Percentiles rank a stretch among this genome's conserved stretches.
phyloP scores from a whole-genome alignment of 2,329 filamentous ascomycete genomes.

The Colletotrichum gloeosporioides region DNA sequence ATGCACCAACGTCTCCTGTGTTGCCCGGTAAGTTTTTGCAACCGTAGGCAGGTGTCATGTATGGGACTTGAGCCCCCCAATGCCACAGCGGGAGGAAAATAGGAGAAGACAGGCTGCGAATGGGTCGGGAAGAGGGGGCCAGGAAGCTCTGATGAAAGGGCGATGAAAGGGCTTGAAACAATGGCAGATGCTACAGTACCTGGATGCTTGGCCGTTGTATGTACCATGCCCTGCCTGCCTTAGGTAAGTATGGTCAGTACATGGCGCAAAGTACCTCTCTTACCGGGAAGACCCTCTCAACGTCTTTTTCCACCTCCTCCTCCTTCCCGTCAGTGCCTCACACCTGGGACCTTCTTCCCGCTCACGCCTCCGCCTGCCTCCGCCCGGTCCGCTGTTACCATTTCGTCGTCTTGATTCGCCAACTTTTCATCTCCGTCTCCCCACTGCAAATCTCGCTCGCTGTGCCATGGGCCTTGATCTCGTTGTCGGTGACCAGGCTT shows the following conservation, averaged over 20 bases:
- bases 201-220: background rate
- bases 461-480: background rate
- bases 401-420: background rate
- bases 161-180: background rate
- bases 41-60: background rate
- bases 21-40: background rate
- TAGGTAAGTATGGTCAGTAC: background rate
- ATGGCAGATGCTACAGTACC: conserved; percentile 9
- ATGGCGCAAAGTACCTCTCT: background rate
- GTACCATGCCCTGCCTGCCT: background rate
- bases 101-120: background rate
- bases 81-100: background rate
- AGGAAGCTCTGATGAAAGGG: conserved; percentile 16
- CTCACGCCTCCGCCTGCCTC: background rate
- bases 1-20: background rate
- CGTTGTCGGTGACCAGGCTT: background rate
- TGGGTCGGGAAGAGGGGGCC: background rate
- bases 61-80: background rate
- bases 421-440: background rate
- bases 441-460: conserved; percentile 10
- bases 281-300: background rate
- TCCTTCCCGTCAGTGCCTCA: background rate
- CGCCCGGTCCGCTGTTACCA: background rate
- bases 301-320: background rate
- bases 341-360: background rate